Evolutionary conservation across 148 eudicot genomes (phyloP).

Genomic region (Vaccinium myrtillus): DNA sequence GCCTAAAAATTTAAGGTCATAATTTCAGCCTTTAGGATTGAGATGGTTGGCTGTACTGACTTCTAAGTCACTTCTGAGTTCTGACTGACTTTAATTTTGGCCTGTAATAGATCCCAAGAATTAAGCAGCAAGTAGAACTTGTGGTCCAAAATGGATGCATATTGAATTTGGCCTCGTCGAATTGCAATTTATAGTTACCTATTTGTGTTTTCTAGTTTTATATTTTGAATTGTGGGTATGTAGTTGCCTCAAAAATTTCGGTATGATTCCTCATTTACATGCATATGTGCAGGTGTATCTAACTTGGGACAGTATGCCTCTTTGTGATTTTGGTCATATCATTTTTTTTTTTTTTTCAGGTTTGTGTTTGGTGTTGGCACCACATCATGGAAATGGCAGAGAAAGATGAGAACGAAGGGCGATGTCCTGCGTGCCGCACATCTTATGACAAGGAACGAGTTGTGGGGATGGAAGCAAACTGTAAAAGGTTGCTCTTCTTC

Average conservation of each 20-base stretch:
- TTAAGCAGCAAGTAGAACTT: neutral
- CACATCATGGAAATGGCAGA: conserved; percentile 69
- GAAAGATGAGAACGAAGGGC: conserved; percentile 54
- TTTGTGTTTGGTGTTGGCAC: conserved; percentile 75
- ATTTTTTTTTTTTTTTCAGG: conserved; percentile 25
- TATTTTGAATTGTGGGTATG: neutral
- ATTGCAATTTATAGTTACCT: neutral
- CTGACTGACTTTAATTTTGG: neutral
- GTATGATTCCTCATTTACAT: neutral
- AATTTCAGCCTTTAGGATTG: neutral
- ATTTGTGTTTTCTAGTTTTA: neutral
- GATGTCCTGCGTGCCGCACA: conserved; percentile 63
- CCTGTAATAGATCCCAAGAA: neutral
- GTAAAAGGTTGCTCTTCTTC: conserved; percentile 37
- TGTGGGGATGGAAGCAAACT: conserved; percentile 46
- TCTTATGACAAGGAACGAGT: conserved; percentile 54
- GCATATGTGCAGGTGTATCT: neutral
- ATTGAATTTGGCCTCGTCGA: neutral
- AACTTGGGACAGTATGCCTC: neutral
- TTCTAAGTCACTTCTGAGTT: neutral
- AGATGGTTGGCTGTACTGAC: neutral
- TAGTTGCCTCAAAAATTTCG: neutral
- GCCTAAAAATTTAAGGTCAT: neutral
- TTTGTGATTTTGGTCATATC: neutral
- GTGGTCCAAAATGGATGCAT: neutral